Base-by-base conservation (phyloP, 768 basidiomycete species). In the Mycena vitilis region DNA sequence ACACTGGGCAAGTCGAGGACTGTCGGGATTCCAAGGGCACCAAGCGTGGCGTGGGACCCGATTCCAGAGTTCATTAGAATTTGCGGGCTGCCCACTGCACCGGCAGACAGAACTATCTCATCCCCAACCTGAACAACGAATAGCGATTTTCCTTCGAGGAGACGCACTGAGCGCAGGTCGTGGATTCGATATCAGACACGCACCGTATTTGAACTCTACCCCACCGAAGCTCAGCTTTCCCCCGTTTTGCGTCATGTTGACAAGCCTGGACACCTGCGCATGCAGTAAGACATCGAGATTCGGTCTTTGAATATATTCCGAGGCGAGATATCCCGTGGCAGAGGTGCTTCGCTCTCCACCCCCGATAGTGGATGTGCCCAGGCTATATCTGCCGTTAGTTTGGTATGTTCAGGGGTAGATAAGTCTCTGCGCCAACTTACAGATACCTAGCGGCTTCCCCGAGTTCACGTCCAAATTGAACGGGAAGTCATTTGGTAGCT, bases 21-120 rank as follows among this genome's bases (percentile, higher is more conserved):
- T 12, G 60, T 20, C 42, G 36, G 22, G 60, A 66, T 63, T 42
- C 34, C 62, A 20, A 55, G 62, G 16, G 36, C 37, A 36, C n/a
- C 55, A 30, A 64, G 63, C 22, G 47, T 57, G n/a, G 54, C 20
- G 51, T 49, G 51, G 40, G 51, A 51, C 36, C 61, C 61, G 40
- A 63, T 45, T 40, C 61, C 61, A n/a, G 61, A 63, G 52, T 63
- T 52, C 52, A 53, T 44, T 18, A 63, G 61, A 42, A 63, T 63
- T 22, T 52, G 52, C 40, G 61, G 61, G 34, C 51, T 53, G 61
- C 75, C 76, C 63, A 79, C 69, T 4, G 75, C 67, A 12, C 80
- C 80, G 5, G 75, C 79, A 9, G 80, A 78, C 15, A 80, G 67
- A 23, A 80, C 75, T 37, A 81, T 59, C 42, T 81, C 80, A 44